Percentiles rank a stretch among this genome's conserved stretches.
These are phyloP conservation scores for Tulasnella sp. DNA, from an alignment of 768 basidiomycete genomes.

Conservation along the genomic window DNA sequence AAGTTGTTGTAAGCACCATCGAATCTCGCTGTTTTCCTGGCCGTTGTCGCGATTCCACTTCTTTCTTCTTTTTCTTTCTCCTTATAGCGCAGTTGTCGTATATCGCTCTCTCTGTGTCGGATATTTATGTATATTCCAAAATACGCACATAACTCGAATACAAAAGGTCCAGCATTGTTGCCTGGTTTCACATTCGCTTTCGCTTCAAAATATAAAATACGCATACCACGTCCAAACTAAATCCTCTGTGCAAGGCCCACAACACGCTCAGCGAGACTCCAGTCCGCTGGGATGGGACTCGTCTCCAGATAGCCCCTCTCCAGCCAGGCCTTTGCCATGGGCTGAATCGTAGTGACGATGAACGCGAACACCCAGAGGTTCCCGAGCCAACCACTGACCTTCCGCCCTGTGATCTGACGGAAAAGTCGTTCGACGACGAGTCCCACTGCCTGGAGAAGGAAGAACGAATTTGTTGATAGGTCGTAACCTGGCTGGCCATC, in stretches of 20 bases:
- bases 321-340: constrained; percentile 14
- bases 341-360: constrained; percentile 20
- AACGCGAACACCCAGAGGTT: constrained; percentile 25
- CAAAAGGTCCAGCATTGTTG: not conserved
- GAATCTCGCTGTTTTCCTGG: not conserved
- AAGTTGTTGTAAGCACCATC: not conserved
- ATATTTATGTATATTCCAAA: not conserved
- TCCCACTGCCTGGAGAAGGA: constrained; percentile 26
- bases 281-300: constrained; percentile 15
- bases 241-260: not conserved
- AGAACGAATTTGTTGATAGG: constrained; percentile 24
- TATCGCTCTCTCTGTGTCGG: not conserved
- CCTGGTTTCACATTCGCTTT: not conserved
- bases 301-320: constrained; percentile 24
- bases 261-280: not conserved
- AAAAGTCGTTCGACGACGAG: constrained; percentile 29
- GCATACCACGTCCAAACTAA: not conserved
- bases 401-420: constrained; percentile 22
- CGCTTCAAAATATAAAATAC: not conserved
- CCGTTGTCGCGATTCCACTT: not conserved
- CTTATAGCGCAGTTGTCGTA: not conserved
- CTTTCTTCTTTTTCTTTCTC: not conserved
- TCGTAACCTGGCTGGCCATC: constrained; percentile 19
- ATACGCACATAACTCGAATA: not conserved
- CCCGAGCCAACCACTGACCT: constrained; percentile 27